Evolutionary conservation across 23 red algal genomes (phyloP).

Genomic region (Gracilaria domingensis): DNA sequence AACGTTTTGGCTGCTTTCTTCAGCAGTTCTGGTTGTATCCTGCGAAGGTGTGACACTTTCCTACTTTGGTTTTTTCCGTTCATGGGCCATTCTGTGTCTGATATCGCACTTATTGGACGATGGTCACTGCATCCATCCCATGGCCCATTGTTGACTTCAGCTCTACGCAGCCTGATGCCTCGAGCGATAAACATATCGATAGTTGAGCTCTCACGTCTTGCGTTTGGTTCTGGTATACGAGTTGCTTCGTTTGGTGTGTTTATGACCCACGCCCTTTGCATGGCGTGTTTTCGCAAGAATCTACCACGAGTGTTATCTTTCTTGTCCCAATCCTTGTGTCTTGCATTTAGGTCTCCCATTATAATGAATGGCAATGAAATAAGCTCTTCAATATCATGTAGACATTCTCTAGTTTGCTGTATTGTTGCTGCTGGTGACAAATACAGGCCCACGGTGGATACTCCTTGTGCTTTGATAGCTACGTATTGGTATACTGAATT

Average conservation of each 20-base stretch:
- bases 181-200: background rate
- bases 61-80: background rate
- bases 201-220: background rate
- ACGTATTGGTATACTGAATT: background rate
- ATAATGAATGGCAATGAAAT: background rate
- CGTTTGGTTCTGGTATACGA: background rate
- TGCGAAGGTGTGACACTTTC: background rate
- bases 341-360: conserved; percentile 46
- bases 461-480: conserved; percentile 18
- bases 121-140: conserved; percentile 21
- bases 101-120: background rate
- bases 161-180: conserved; percentile 5
- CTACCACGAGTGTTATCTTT: conserved; percentile 8
- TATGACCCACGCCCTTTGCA: background rate
- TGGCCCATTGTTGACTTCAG: background rate
- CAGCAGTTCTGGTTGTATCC: background rate
- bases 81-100: background rate
- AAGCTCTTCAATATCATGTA: conserved; percentile 1
- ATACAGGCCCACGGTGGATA: conserved; percentile 4
- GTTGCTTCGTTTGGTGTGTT: conserved; percentile 1
- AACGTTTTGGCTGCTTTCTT: background rate
- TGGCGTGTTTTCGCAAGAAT: background rate
- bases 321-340: conserved; percentile 37
- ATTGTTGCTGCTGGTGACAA: conserved; percentile 20
- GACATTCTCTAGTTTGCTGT: background rate